Base-by-base conservation (phyloP, 1,139 yeast species). In the Barnettozyma hawaiiensis region DNA sequence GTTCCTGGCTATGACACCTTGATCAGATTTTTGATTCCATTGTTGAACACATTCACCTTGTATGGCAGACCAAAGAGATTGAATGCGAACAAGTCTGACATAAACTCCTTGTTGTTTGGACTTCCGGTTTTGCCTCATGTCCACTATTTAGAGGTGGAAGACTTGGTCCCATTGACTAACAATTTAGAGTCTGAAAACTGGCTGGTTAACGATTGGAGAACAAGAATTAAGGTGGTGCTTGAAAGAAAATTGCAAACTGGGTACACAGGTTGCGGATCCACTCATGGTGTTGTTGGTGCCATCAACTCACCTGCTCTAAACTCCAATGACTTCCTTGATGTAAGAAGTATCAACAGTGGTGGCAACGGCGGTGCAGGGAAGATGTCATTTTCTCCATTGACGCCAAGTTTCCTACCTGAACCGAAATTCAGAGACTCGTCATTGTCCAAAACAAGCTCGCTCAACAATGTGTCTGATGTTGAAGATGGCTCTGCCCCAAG, bases 1-100 rank as follows among this genome's bases (percentile, higher is more conserved):
- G 96, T 92, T 32, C 94, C 94, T 1, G 97, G 97, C 7, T 90
- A 82, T 62, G 97, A 92, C 62, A 90, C 97, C 1, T 73, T 90
- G 55, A 90, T 92, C 47, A 71, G 97, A 50, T 89, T 87, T 59
- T 66, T 92, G 55, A 73, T 92, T 6, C 97, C 97, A 0, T 67
- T 86, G 20, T 70, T 87, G 65, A 96, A 92, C 59, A 76, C 95
- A 1, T 92, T 89, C 65, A 81, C 81, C 35, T 71, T 92, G 36
- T 92, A 92, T 58, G 98, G 98, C 28, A 76, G 98, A 48, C 98
- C 98, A 1, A 76, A 78, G 52, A 72, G 94, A 47, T 71, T 92
- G 52, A 89, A 85, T 60, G 96, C 97, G 3, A 94, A 87, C 63
- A 84, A 94, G 61, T 69, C 75, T 21, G 97, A 90, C 59, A 69